Conservation (phyloP, 2,329 filamentous ascomycete genomes). For the Fusarium sambucinum region DNA sequence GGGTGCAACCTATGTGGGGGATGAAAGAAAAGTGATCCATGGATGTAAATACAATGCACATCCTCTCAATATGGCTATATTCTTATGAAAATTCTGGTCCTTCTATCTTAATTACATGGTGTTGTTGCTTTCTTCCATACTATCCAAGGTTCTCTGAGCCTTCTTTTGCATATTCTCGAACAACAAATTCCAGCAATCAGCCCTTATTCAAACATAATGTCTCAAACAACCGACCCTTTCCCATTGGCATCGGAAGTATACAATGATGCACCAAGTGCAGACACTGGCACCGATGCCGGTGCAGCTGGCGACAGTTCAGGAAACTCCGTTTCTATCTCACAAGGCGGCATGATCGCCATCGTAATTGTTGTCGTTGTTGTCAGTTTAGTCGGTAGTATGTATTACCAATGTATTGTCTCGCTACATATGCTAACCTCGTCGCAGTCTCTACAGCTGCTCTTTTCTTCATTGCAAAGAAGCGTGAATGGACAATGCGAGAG, state of each 20-base stretch:
- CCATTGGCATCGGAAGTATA: conserved; percentile 59
- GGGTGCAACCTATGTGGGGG: conserved; percentile 34
- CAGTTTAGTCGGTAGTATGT: conserved; percentile 76
- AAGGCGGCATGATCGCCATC: conserved; percentile 78
- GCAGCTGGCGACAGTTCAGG: conserved; percentile 73
- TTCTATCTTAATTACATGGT: conserved; percentile 18
- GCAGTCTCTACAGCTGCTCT: conserved; percentile 74
- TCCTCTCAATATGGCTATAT: conserved; percentile 26
- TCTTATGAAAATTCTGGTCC: conserved; percentile 4
- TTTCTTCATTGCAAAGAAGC: conserved; percentile 85
- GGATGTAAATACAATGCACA: conserved; percentile 45
- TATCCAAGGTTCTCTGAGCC: conserved; percentile 41
- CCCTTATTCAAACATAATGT: conserved; percentile 51
- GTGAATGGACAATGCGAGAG: conserved; percentile 83
- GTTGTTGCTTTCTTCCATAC: conserved; percentile 16
- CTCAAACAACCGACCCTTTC: conserved; percentile 55
- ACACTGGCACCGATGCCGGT: conserved; percentile 68
- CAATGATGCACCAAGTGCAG: conserved; percentile 53
- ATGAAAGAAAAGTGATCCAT: conserved; percentile 16
- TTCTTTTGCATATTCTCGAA: conserved; percentile 7
- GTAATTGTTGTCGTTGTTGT: conserved; percentile 77
- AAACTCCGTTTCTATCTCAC: conserved; percentile 71
- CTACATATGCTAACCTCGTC: conserved; percentile 27
- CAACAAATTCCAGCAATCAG: conserved; percentile 6
- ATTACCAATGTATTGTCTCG: background rate